A percentile compares a stretch with the other conserved stretches of the same genome.
These are phyloP conservation scores for Botrytis fabae DNA, from an alignment of 2,329 filamentous ascomycete species.

Conservation along the genomic window DNA sequence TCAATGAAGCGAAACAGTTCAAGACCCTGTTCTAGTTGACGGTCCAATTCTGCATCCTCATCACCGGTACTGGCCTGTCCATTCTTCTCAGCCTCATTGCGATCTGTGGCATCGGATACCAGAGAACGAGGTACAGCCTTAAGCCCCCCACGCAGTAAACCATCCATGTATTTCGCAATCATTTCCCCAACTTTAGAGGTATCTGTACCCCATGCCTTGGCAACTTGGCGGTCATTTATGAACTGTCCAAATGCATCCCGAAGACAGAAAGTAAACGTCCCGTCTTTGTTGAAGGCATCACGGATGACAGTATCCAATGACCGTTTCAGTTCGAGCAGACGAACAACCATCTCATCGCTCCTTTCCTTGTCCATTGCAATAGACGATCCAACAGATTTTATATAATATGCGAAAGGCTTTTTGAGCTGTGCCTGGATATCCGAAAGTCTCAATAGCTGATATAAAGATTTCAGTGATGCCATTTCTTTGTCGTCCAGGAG, in stretches of 20 bases:
- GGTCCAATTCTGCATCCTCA: slow-evolving; percentile 88
- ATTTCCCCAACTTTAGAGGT: slow-evolving; percentile 97
- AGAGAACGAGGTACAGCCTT: slow-evolving; percentile 76
- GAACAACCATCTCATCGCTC: slow-evolving; percentile 81
- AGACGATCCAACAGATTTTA: slow-evolving; percentile 68
- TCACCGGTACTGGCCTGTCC: slow-evolving; percentile 71
- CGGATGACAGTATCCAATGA: slow-evolving; percentile 75
- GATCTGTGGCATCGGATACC: slow-evolving; percentile 60
- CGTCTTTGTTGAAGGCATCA: slow-evolving; percentile 73
- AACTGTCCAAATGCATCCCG: slow-evolving; percentile 85
- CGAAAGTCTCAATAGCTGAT: slow-evolving; percentile 72
- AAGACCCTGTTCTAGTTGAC: slow-evolving; percentile 87
- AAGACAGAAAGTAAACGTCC: slow-evolving; percentile 74
- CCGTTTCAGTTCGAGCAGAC: slow-evolving; percentile 77
- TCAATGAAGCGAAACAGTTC: slow-evolving; percentile 97
- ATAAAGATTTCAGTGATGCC: slow-evolving; percentile 71
- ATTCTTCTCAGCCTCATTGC: slow-evolving; percentile 57
- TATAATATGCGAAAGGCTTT: slow-evolving; percentile 75
- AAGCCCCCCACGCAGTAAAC: slow-evolving; percentile 80
- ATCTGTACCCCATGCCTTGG: slow-evolving; percentile 71
- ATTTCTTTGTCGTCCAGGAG: slow-evolving; percentile 72
- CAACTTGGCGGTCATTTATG: slow-evolving; percentile 83
- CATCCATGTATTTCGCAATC: slow-evolving; percentile 96
- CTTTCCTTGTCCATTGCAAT: slow-evolving; percentile 81
- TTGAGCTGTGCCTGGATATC: slow-evolving; percentile 70